phyloP scores from a whole-genome alignment of 2,329 filamentous ascomycete species.

The Ophiocordyceps camponoti-leonardi region DNA sequence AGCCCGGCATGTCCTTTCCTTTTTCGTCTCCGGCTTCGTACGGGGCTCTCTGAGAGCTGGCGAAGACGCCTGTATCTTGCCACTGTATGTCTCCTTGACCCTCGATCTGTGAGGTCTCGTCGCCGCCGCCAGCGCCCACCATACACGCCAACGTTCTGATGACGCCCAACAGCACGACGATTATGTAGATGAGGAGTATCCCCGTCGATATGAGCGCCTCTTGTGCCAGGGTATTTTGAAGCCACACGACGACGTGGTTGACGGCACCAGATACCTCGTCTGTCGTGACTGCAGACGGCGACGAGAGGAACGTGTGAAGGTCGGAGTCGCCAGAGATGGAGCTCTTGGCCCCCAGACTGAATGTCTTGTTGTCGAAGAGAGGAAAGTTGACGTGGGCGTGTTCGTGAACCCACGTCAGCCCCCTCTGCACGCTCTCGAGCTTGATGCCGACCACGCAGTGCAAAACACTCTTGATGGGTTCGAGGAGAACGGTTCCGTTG shows the following conservation, averaged over 20 bases:
- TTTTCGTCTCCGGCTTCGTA: background rate
- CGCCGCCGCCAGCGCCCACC: slow-evolving; percentile 36
- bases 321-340: slow-evolving; percentile 39
- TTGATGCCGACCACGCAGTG: slow-evolving; percentile 82
- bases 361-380: slow-evolving; percentile 59
- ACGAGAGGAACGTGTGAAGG: slow-evolving; percentile 58
- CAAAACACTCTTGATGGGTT: slow-evolving; percentile 63
- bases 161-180: slow-evolving; percentile 61
- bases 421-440: slow-evolving; percentile 67
- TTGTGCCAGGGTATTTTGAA: slow-evolving; percentile 50
- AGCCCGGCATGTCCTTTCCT: background rate
- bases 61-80: background rate
- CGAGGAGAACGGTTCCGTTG: slow-evolving; percentile 62
- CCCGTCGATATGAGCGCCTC: slow-evolving; percentile 67
- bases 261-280: slow-evolving; percentile 73
- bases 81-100: background rate
- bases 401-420: slow-evolving; percentile 84
- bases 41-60: background rate
- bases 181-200: slow-evolving; percentile 59
- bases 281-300: slow-evolving; percentile 52
- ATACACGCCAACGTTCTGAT: slow-evolving; percentile 47
- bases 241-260: slow-evolving; percentile 45
- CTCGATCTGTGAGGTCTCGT: background rate
- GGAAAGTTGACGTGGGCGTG: slow-evolving; percentile 74
- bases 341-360: slow-evolving; percentile 59